Conservation (phyloP, 805 yeast species). For the Saturnispora besseyi region DNA sequence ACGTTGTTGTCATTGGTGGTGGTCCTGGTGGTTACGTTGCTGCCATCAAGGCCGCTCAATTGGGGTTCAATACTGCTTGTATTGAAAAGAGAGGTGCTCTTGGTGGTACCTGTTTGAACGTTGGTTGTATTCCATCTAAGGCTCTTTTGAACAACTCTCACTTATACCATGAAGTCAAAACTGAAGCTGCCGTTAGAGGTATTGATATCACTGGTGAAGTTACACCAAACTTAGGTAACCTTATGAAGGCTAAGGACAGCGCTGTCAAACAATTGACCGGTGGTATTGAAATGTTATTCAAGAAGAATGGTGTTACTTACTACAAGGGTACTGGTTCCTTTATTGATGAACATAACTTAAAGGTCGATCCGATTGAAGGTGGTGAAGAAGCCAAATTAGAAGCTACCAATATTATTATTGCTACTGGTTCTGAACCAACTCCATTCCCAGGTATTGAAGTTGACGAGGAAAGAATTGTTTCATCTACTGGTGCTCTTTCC, state of each 20-base stretch:
- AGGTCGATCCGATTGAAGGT: slow-evolving; percentile 83
- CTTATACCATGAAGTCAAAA: slow-evolving; percentile 77
- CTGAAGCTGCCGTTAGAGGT: slow-evolving; percentile 82
- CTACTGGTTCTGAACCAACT: slow-evolving; percentile 97
- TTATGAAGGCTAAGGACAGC: slow-evolving; percentile 88
- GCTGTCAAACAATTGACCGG: slow-evolving; percentile 84
- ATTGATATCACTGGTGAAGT: slow-evolving; percentile 71
- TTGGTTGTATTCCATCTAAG: slow-evolving; percentile 98
- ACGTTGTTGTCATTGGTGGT: slow-evolving; percentile 93
- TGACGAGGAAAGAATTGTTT: slow-evolving; percentile 94
- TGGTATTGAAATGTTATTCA: slow-evolving; percentile 91
- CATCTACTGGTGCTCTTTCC: slow-evolving; percentile 86
- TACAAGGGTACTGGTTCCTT: slow-evolving; percentile 91
- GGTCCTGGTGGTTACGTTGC: slow-evolving; percentile 99
- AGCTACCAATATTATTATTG: slow-evolving; percentile 86
- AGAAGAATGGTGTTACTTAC: slow-evolving; percentile 91
- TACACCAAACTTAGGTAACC: slow-evolving; percentile 59
- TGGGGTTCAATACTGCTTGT: slow-evolving; percentile 91
- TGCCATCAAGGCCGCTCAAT: slow-evolving; percentile 97
- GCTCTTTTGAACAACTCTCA: slow-evolving; percentile 92
- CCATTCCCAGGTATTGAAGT: slow-evolving; percentile 97
- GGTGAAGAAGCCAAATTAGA: slow-evolving; percentile 60
- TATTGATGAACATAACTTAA: slow-evolving; percentile 65
- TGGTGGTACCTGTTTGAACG: slow-evolving; percentile 98
- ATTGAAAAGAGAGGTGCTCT: slow-evolving; percentile 91